These are phyloP conservation scores for Neltuma alba DNA, from an alignment of 306 rosid genomes.

Conservation along the genomic window DNA sequence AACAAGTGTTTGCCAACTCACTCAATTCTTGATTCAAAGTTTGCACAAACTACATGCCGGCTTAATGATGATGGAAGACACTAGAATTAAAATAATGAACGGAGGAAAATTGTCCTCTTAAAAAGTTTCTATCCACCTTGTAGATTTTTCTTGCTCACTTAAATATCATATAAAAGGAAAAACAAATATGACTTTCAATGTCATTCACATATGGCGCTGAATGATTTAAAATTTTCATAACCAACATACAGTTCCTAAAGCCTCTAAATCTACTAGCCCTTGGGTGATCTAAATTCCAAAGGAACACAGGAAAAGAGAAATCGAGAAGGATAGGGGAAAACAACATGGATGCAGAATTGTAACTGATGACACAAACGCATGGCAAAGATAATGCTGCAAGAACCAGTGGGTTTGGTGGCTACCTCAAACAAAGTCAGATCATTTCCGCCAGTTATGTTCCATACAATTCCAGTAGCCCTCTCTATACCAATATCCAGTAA, in stretches of 20 bases:
- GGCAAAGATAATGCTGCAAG: constrained; percentile 17
- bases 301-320: constrained; percentile 2
- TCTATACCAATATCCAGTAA: constrained; percentile 96
- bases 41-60: neutral
- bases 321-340: neutral
- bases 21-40: constrained; percentile 7
- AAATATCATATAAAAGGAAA: neutral
- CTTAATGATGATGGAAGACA: neutral
- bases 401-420: constrained; percentile 28
- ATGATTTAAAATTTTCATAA: neutral
- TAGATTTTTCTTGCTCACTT: neutral
- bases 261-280: constrained; percentile 13
- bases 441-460: constrained; percentile 98
- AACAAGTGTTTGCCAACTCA: constrained; percentile 1
- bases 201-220: neutral
- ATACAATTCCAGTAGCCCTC: constrained; percentile 99
- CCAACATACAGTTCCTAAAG: constrained; percentile 5
- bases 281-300: constrained; percentile 27
- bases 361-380: constrained; percentile 12
- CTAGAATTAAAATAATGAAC: neutral
- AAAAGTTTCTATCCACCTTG: neutral
- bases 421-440: constrained; percentile 98
- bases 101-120: neutral
- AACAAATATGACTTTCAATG: neutral
- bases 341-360: neutral